Conservation (phyloP, 495 filamentous ascomycete genomes). For the Tricharina praecox region DNA sequence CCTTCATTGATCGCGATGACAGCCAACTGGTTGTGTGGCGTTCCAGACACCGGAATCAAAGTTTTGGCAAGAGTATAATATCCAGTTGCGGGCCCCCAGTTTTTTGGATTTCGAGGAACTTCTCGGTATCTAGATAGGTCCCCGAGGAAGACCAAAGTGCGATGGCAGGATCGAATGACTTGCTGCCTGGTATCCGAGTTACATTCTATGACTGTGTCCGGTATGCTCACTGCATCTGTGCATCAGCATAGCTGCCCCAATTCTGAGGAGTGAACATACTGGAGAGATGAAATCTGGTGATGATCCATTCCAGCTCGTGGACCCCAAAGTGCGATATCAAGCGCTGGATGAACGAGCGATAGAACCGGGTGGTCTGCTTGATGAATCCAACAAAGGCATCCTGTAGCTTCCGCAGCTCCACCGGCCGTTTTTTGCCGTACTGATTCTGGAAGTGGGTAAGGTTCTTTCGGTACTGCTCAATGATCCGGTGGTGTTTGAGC, state of each 20-base stretch:
- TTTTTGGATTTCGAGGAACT: conserved; percentile 45
- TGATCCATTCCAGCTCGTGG: conserved; percentile 52
- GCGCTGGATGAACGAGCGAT: conserved; percentile 65
- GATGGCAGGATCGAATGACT: conserved; percentile 61
- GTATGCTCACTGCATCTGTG: background rate
- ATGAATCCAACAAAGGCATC: conserved; percentile 69
- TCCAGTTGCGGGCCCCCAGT: conserved; percentile 62
- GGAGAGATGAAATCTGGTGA: conserved; percentile 47
- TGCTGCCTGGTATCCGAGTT: conserved; percentile 26
- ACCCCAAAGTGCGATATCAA: conserved; percentile 59
- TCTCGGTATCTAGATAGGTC: conserved; percentile 87
- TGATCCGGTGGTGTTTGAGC: conserved; percentile 60
- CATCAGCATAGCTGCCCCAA: background rate
- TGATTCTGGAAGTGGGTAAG: conserved; percentile 30
- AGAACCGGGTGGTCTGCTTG: conserved; percentile 72
- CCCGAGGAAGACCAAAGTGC: conserved; percentile 67
- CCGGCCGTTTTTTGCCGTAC: conserved; percentile 44
- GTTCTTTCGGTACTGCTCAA: conserved; percentile 53
- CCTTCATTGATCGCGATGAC: conserved; percentile 61
- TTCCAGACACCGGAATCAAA: conserved; percentile 61
- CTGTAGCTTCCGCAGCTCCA: conserved; percentile 61
- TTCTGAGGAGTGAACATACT: conserved; percentile 28
- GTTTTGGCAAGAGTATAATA: conserved; percentile 72
- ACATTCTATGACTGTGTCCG: conserved; percentile 8
- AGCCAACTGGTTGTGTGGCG: conserved; percentile 74